Evolutionary conservation across 805 yeast genomes (phyloP).

Genomic region (Candida nitratophila): DNA sequence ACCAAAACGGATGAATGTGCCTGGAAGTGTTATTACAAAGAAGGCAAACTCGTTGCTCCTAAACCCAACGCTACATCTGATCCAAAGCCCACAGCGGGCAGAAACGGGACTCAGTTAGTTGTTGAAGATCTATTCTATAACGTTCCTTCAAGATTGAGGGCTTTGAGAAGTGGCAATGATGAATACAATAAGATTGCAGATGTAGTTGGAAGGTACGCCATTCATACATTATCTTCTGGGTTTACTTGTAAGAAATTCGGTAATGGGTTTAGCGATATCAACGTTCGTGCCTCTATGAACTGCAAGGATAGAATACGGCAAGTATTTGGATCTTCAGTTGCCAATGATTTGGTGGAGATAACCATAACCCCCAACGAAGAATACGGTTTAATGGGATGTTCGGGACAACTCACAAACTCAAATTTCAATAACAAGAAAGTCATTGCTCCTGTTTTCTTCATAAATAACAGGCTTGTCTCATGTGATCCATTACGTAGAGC

Average conservation of each 20-base stretch:
- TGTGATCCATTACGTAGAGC: slow-evolving; percentile 79
- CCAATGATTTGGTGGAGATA: slow-evolving; percentile 54
- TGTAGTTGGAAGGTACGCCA: slow-evolving; percentile 75
- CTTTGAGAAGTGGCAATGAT: slow-evolving; percentile 60
- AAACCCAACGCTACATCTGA: slow-evolving; percentile 31
- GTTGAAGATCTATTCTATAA: slow-evolving; percentile 91
- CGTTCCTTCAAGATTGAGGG: slow-evolving; percentile 67
- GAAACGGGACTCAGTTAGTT: slow-evolving; percentile 72
- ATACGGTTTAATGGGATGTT: slow-evolving; percentile 44
- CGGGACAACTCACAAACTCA: slow-evolving; percentile 64
- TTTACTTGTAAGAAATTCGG: slow-evolving; percentile 78
- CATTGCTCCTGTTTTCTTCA: slow-evolving; percentile 68
- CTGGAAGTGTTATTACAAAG: slow-evolving; percentile 57
- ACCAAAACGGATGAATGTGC: slow-evolving; percentile 57
- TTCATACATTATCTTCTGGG: slow-evolving; percentile 64
- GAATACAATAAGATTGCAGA: slow-evolving; percentile 76
- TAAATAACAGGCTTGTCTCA: slow-evolving; percentile 74
- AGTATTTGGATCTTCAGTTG: slow-evolving; percentile 64
- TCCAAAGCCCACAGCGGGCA: slow-evolving; percentile 79
- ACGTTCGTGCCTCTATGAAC: slow-evolving; percentile 43
- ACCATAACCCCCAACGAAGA: slow-evolving; percentile 25
- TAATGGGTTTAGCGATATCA: slow-evolving; percentile 60
- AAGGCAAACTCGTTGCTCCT: slow-evolving; percentile 52
- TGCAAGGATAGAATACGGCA: slow-evolving; percentile 64
- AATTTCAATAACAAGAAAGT: slow-evolving; percentile 64